Base-by-base conservation (phyloP, 305 asterid genomes). In the Fraxinus baroniana region DNA sequence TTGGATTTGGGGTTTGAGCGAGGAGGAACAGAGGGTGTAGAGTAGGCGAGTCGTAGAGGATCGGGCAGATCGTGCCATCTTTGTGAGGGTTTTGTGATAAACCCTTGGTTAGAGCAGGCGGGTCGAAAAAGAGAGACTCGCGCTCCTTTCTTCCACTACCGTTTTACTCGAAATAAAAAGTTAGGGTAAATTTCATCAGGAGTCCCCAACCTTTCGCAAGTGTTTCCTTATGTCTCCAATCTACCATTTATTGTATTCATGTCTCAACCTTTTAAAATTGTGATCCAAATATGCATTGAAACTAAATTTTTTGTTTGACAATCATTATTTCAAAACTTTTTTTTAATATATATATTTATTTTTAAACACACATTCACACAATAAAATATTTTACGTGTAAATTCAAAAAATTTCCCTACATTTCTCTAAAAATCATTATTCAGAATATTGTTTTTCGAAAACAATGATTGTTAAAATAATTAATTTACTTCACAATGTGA, bases 11-110 rank as follows among this genome's bases (percentile, higher is more conserved):
- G 85, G 82, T 41, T 41, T 84, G 84, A 77, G 15, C 74, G 87
- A 81, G 73, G 90, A 35, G 71, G 88, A 71, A 79, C 82, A 85
- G 86, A 92, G 81, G 62, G 91, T 79, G 89, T 91, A 94, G 66
- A 95, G 88, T 24, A 92, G 90, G 86, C 98, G 90, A 86, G 97
- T 83, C 39, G 97, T 60, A 24, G 91, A 84, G 80, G 94, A 91
- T 87, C 94, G 92, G 77, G 90, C 77, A 76, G 91, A 84, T 78
- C 94, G 88, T 64, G 97, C 91, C 97, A 94, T 95, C 84, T 83
- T 78, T 52, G 75, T 18, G 83, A 80, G 92, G 97, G 94, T 91
- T 91, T 93, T 83, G 89, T 79, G 80, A 55, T 74, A 92, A 92
- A 89, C 95, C 94, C 92, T 83, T 66, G 18, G 35, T 66, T 12